Evolutionary conservation across 2,329 filamentous ascomycete species (phyloP).

Genomic region (Phialemoniopsis sp.): DNA sequence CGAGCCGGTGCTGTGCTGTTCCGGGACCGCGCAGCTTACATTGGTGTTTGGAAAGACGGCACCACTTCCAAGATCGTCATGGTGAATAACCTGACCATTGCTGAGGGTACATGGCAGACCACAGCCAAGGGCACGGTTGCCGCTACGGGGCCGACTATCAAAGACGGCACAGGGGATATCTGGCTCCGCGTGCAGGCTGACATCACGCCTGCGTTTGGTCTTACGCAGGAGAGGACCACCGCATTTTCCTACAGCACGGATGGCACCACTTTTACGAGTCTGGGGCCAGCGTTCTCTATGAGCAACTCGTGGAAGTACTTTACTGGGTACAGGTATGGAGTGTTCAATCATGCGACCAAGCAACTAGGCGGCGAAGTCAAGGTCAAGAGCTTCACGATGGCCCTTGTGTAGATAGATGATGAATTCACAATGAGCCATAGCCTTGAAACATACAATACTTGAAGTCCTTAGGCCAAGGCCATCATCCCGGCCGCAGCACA

Average conservation of each 20-base stretch:
- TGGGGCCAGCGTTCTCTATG: slow-evolving; percentile 28
- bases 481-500: slow-evolving; percentile 1
- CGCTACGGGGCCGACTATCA: slow-evolving; percentile 11
- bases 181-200: slow-evolving; percentile 32
- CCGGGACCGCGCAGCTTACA: slow-evolving; percentile 47
- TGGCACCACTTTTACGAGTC: slow-evolving; percentile 27
- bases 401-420: not conserved
- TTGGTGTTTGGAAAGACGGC: slow-evolving; percentile 38
- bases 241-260: slow-evolving; percentile 39
- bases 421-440: not conserved
- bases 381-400: slow-evolving; percentile 12
- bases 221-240: slow-evolving; percentile 17
- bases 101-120: slow-evolving; percentile 24
- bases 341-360: slow-evolving; percentile 45
- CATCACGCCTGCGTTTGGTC: slow-evolving; percentile 21
- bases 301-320: slow-evolving; percentile 41
- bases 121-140: slow-evolving; percentile 19
- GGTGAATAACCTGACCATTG: slow-evolving; percentile 21
- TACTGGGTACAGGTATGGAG: slow-evolving; percentile 41
- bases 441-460: too few relatives aligned
- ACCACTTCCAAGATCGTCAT: slow-evolving; percentile 19
- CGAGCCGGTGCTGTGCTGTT: slow-evolving; percentile 47
- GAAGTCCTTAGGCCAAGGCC: too few relatives aligned
- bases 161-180: slow-evolving; percentile 13
- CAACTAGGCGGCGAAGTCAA: slow-evolving; percentile 29